phyloP scores from a whole-genome alignment of 164 flowering plant genomes.

The Piper longum region DNA sequence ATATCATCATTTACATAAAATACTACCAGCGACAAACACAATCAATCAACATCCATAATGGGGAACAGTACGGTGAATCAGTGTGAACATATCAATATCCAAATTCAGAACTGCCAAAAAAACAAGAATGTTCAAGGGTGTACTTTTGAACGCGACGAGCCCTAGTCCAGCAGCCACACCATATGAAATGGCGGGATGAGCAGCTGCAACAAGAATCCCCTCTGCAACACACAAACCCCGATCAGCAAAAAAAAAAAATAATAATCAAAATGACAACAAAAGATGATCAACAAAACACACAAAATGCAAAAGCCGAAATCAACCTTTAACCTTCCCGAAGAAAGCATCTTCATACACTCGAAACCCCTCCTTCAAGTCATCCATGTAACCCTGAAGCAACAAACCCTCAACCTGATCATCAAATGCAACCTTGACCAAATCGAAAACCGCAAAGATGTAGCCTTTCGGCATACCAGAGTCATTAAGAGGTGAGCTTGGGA shows the following conservation, averaged over 20 bases:
- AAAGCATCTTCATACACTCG: constrained; percentile 39
- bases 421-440: neutral
- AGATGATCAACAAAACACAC: neutral
- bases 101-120: neutral
- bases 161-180: constrained; percentile 49
- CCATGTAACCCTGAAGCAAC: constrained; percentile 34
- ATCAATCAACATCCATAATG: no score
- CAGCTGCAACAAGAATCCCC: constrained; percentile 35
- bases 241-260: neutral
- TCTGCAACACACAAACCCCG: constrained; percentile 18
- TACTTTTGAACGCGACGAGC: constrained; percentile 46
- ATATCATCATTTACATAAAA: no score
- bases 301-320: neutral
- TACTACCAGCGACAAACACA: no score
- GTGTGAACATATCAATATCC: neutral
- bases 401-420: neutral
- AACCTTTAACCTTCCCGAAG: constrained; percentile 72
- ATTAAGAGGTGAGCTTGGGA: constrained; percentile 54
- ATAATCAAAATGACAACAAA: neutral
- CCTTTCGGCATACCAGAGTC: constrained; percentile 33
- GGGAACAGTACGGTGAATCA: no score
- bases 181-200: constrained; percentile 37
- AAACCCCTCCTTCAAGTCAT: constrained; percentile 36
- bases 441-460: neutral
- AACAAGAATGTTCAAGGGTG: constrained; percentile 3